Conservation (phyloP, 495 filamentous ascomycete species). For the Talaromyces proteolyticus region DNA sequence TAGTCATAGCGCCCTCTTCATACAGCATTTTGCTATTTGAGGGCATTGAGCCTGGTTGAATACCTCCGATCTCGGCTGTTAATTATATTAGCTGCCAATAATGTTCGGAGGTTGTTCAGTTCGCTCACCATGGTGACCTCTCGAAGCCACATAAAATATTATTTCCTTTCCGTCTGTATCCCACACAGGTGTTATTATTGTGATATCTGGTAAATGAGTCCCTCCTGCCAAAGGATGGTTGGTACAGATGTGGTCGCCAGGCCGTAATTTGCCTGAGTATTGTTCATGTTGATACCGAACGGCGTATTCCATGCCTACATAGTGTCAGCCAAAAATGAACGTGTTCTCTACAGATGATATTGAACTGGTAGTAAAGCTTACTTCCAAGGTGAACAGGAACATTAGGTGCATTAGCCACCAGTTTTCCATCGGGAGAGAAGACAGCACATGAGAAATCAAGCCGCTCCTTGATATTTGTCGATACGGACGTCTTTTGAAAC, state of each 20-base stretch:
- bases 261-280: slow-evolving; percentile 80
- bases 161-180: slow-evolving; percentile 68
- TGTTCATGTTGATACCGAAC: slow-evolving; percentile 89
- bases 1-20: slow-evolving; percentile 92
- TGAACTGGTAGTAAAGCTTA: no score
- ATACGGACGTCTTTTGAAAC: slow-evolving; percentile 93
- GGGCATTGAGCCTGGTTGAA: slow-evolving; percentile 94
- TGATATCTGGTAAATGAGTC: slow-evolving; percentile 86
- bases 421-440: slow-evolving; percentile 79
- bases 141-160: slow-evolving; percentile 92
- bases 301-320: slow-evolving; percentile 82
- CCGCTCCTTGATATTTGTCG: slow-evolving; percentile 96
- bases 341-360: no score
- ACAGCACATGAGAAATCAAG: slow-evolving; percentile 96
- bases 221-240: slow-evolving; percentile 96
- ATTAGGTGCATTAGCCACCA: slow-evolving; percentile 95
- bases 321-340: not conserved
- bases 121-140: slow-evolving; percentile 66
- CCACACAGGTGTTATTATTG: slow-evolving; percentile 85
- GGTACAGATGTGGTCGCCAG: slow-evolving; percentile 89
- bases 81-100: slow-evolving; percentile 37
- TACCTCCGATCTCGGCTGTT: slow-evolving; percentile 98
- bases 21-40: slow-evolving; percentile 87
- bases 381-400: slow-evolving; percentile 86
- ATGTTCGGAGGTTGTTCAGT: not conserved